A percentile compares a stretch with the other conserved stretches of the same genome.
These are phyloP conservation scores for Colletotrichum kahawae DNA, from an alignment of 2,329 filamentous ascomycete species.

Conservation along the genomic window DNA sequence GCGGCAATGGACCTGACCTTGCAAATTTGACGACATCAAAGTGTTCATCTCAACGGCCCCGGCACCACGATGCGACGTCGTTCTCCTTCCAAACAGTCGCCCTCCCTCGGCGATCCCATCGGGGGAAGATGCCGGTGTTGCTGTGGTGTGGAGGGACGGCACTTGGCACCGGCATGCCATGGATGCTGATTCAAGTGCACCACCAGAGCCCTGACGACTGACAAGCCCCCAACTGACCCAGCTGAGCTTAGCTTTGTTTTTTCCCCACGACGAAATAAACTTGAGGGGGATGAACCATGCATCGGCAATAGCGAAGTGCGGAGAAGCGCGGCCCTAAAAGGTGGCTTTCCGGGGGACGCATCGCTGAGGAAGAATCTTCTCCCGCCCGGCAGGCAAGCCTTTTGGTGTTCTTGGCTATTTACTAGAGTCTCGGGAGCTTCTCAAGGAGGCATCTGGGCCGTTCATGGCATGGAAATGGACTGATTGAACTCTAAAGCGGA, in stretches of 20 bases:
- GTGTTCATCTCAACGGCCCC: not conserved
- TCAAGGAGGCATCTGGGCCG: not conserved
- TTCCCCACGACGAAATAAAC: not conserved
- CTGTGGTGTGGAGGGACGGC: not conserved
- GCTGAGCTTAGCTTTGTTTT: not conserved
- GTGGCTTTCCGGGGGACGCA: not conserved
- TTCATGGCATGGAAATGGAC: not conserved
- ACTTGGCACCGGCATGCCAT: constrained; percentile 10
- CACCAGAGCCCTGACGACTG: not conserved
- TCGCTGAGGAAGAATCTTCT: constrained; percentile 8
- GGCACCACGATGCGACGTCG: not conserved
- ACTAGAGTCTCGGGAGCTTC: not conserved
- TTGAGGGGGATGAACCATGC: constrained; percentile 7
- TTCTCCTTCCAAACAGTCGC: not conserved
- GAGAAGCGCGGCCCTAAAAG: constrained; percentile 3
- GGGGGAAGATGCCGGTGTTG: not conserved
- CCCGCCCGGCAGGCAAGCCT: not conserved
- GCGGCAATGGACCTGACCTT: not conserved
- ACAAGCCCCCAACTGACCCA: not conserved
- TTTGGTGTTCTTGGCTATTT: not conserved
- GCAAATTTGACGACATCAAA: not conserved
- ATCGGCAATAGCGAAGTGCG: constrained; percentile 18
- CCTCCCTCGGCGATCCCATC: constrained; percentile 1
- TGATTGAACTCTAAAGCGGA: not conserved
- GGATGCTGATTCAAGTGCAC: not conserved